Evolutionary conservation across 106 monocot genomes (phyloP), one percentile per base, ranked within the genome.

Genomic region (Platanthera zijinensis): DNA sequence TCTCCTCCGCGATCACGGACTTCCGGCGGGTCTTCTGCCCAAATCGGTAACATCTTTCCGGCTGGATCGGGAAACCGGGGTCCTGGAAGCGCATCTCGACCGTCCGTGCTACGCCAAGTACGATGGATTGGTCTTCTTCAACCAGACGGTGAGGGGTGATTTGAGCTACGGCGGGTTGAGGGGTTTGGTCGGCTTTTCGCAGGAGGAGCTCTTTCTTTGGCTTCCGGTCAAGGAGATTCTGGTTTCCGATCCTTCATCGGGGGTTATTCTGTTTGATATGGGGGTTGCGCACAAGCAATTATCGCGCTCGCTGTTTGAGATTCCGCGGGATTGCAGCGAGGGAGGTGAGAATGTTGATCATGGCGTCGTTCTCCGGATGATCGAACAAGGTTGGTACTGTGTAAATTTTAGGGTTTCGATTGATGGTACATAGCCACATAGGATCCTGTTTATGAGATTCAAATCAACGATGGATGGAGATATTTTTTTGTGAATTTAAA

Each of bases 171-270:
- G 90, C 25, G 76, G 83, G 73, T 51, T 90, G 57, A 82, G 74
- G 56, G 90, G 82, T 9, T 84, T 90, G 39, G 75, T 75, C 47
- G 90, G 90, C 3, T 48, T 90, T 49, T 80, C 87, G 5, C 90
- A 90, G 76, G 90, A 90, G 76, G 90, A 90, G 77, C 90, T 90
- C 72, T 90, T 90, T 57, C 74, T 90, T 0, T 90, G 90, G 90
- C 83, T 90, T 0, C 90, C 90, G 10, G 83, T 90, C 18, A 90
- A 78, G 54, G 83, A 82, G 52, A 85, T 90, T 14, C 13, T 79
- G 50, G 90, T 90, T 45, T 47, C 82, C 5, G 90, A 87, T 59
- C 90, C 84, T 8, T 64, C 57, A 0, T 83, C 82, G 2, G 90
- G 90, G 4, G 78, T 90, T 5, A 80, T 90, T 25, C 51, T 90